These are phyloP conservation scores for Pythium plurisporium DNA, from an alignment of 352 stramenopile genomes.

Conservation along the genomic window DNA sequence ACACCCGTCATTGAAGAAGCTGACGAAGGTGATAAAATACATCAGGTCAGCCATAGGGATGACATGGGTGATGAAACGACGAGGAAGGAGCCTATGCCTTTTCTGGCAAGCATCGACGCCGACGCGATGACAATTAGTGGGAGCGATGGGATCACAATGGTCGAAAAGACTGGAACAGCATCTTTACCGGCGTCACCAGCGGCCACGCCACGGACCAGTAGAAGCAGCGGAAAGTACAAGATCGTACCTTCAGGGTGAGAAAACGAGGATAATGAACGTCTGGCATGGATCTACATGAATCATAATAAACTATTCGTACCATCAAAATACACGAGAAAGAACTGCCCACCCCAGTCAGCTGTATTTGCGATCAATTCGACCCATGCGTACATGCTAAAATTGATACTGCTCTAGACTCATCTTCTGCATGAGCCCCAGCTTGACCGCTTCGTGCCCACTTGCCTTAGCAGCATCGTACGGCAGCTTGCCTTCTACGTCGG, in stretches of 20 bases:
- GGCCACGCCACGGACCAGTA: slow-evolving; percentile 8
- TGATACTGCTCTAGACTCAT: slow-evolving; percentile 67
- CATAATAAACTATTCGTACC: background rate
- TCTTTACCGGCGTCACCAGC: background rate
- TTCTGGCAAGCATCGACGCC: background rate
- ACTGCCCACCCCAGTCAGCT: too few relatives aligned
- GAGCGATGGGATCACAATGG: background rate
- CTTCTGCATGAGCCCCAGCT: slow-evolving; percentile 63
- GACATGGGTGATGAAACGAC: slow-evolving; percentile 9
- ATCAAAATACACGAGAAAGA: background rate
- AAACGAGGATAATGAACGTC: background rate
- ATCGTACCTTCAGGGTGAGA: slow-evolving; percentile 27
- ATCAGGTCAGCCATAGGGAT: slow-evolving; percentile 6
- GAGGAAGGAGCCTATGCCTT: background rate
- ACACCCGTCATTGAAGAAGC: background rate
- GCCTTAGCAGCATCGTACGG: slow-evolving; percentile 60
- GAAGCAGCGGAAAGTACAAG: slow-evolving; percentile 27
- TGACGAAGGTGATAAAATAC: slow-evolving; percentile 19
- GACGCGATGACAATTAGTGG: background rate
- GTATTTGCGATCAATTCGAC: too few relatives aligned
- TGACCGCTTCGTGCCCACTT: slow-evolving; percentile 54
- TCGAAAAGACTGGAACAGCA: slow-evolving; percentile 3
- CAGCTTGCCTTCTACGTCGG: slow-evolving; percentile 42
- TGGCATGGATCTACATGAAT: background rate
- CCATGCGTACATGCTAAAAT: slow-evolving; percentile 25